A percentile compares a stretch with the other conserved stretches of the same genome.
phyloP scores from a whole-genome alignment of 441 rosid species.

The Euphorbia corollata region DNA sequence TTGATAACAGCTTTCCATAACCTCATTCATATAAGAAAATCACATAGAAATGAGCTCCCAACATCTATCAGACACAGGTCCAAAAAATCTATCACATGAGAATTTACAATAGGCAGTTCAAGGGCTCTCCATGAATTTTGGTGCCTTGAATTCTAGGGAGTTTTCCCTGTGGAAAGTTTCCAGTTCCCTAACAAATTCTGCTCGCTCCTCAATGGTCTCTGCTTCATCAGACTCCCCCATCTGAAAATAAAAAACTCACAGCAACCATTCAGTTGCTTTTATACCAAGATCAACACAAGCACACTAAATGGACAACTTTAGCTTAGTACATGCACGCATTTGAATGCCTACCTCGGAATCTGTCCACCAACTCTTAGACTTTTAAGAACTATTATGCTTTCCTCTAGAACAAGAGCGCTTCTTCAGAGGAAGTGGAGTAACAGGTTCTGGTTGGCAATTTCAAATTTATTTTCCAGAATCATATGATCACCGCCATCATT shows the following conservation, averaged over 20 bases:
- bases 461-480: constrained; percentile 21
- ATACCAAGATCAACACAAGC: constrained; percentile 4
- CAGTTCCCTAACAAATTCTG: constrained; percentile 73
- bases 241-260: constrained; percentile 32
- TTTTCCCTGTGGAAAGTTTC: constrained; percentile 57
- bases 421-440: constrained; percentile 23
- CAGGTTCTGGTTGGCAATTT: constrained; percentile 23
- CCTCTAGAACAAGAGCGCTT: constrained; percentile 27
- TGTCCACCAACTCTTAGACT: constrained; percentile 57
- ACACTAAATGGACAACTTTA: not conserved
- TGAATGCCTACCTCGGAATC: constrained; percentile 49
- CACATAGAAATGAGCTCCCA: constrained; percentile 25
- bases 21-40: constrained; percentile 37
- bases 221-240: constrained; percentile 51
- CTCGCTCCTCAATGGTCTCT: constrained; percentile 63
- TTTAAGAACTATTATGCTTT: constrained; percentile 33
- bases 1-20: constrained; percentile 76
- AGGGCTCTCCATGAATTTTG: constrained; percentile 81
- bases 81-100: constrained; percentile 10
- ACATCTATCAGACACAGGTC: constrained; percentile 14
- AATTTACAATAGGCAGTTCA: constrained; percentile 78
- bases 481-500: constrained; percentile 20
- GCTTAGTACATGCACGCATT: not conserved
- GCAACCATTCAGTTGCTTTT: constrained; percentile 7
- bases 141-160: constrained; percentile 65